Base-by-base conservation (phyloP, 306 rosid genomes). In the Cicer arietinum region DNA sequence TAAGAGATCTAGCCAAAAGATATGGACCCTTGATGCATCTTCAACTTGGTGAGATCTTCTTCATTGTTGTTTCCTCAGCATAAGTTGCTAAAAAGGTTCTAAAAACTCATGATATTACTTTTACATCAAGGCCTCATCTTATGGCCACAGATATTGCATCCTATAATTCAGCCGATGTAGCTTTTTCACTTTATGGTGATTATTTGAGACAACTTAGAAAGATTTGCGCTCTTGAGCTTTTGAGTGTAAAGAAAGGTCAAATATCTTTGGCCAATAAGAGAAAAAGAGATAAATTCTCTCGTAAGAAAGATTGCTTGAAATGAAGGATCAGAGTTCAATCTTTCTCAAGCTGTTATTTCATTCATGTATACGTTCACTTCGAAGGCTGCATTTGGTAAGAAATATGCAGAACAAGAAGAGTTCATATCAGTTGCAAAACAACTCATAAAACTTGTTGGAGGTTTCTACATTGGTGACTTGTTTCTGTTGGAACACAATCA, bases 21-120 rank as follows among this genome's bases (percentile, higher is more conserved):
- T 51, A 85, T 79, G 88, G 88, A 3, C 80, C 79, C 6, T 18
- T 85, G 9, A 57, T 85, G 48, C 86, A 81, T 41, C 63, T 85
- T 0, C 70, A 79, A 67, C 22, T 84, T 4, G 84, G 80, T 1
- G 84, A 80, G 43, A 10, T 80, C 51, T 13, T 6, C 2, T 3
- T 7, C 9, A 30, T 73, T 10, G 42, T 78, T 2, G 20, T 81
- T 30, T 81, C 85, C 6, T 81, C 85, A 5, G 46, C 85, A 0
- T 59, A 80, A 30, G n/a, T 16, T 13, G 87, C 87, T 17, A 63
- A 11, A 5, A 79, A 86, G 43, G 53, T 86, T 2, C 1, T 86
- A 46, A 81, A 77, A 58, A 77, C 73, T 0, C 83, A 86, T 46
- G 89, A 73, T 14, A 1, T 14, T 1, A 25, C 0, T 3, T 79